Evolutionary conservation across 1,284 basidiomycete genomes (phyloP).

Genomic region (Ceratorhiza oryzae-sativae): DNA sequence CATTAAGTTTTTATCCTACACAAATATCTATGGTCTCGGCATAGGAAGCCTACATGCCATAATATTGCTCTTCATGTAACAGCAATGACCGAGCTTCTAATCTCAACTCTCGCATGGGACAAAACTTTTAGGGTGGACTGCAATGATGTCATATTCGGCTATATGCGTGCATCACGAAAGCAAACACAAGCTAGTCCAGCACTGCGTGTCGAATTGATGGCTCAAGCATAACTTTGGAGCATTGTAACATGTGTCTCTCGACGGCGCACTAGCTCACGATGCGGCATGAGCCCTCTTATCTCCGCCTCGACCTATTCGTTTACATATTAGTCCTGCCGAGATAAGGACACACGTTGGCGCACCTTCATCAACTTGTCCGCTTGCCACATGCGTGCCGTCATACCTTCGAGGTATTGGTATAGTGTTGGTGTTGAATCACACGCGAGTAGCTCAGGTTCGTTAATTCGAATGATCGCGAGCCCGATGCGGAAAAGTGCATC

Average conservation of each 20-base stretch:
- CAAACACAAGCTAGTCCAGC: background rate
- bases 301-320: constrained; percentile 67
- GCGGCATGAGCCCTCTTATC: constrained; percentile 67
- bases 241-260: constrained; percentile 60
- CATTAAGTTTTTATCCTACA: too few species aligned
- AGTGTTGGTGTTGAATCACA: constrained; percentile 86
- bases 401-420: constrained; percentile 83
- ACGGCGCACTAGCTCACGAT: constrained; percentile 72
- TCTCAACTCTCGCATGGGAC: background rate
- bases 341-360: constrained; percentile 43
- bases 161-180: background rate
- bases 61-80: constrained; percentile 13
- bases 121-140: background rate
- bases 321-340: background rate
- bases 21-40: background rate
- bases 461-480: constrained; percentile 82
- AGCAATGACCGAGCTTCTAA: background rate
- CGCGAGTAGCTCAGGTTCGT: constrained; percentile 81
- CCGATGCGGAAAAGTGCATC: constrained; percentile 93
- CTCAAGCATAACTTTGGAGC: constrained; percentile 44
- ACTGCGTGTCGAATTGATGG: background rate
- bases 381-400: constrained; percentile 92
- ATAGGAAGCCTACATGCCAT: background rate
- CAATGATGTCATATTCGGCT: constrained; percentile 35
- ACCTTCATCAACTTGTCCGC: constrained; percentile 90